phyloP scores from a whole-genome alignment of 2,329 filamentous ascomycete genomes.

The Botrytis fragariae region DNA sequence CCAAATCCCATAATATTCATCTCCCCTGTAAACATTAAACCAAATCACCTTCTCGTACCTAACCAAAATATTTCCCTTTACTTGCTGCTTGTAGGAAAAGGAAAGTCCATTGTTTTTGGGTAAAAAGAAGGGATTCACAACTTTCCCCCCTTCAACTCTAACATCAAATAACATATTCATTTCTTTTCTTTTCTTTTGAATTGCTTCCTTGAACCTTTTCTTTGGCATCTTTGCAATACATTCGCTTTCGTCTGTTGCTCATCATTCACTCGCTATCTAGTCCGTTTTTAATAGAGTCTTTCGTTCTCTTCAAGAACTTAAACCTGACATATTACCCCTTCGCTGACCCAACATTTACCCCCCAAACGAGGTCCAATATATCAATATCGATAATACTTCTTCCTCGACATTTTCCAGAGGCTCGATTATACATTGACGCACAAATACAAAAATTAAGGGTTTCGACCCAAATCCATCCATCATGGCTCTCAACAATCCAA shows the following conservation, averaged over 20 bases:
- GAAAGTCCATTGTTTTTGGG: constrained; percentile 1
- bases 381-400: neutral
- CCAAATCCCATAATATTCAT: neutral
- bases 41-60: neutral
- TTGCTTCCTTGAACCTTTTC: neutral
- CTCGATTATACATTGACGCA: neutral
- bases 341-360: neutral
- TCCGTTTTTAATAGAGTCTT: neutral
- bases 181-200: neutral
- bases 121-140: constrained; percentile 11
- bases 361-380: neutral
- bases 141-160: neutral
- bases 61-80: neutral
- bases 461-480: constrained; percentile 38
- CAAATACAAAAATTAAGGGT: constrained; percentile 23
- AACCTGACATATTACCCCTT: neutral
- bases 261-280: constrained; percentile 5
- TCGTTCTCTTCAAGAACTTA: neutral
- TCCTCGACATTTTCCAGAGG: neutral
- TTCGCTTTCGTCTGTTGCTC: constrained; percentile 6
- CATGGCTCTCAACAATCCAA: constrained; percentile 54
- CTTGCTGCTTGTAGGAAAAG: neutral
- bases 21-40: neutral
- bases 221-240: neutral
- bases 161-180: neutral